These are phyloP conservation scores for Trifolium dubium DNA, from an alignment of 306 rosid species.

Conservation along the genomic window DNA sequence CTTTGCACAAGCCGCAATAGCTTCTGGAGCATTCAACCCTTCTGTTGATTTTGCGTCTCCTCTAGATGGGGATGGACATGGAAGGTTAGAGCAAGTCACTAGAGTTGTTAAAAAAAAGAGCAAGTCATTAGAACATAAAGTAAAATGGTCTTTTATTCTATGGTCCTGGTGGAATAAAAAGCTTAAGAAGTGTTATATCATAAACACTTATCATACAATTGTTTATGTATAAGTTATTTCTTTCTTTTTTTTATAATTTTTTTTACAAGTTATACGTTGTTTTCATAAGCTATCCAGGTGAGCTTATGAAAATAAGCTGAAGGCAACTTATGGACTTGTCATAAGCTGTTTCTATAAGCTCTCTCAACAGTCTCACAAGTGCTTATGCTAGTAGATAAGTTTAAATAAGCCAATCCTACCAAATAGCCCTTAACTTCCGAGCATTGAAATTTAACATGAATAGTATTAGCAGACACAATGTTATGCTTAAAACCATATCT, in stretches of 20 bases:
- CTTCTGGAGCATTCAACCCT: conserved; percentile 94
- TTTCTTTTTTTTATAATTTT: neutral
- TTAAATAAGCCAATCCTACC: neutral
- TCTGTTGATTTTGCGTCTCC: conserved; percentile 93
- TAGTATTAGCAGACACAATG: neutral
- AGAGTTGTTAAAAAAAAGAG: neutral
- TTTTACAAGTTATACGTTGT: neutral
- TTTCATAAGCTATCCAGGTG: neutral
- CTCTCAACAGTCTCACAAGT: neutral
- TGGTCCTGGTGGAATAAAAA: neutral
- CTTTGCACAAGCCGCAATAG: conserved; percentile 96
- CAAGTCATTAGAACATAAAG: conserved; percentile 3
- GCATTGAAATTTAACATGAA: conserved; percentile 26
- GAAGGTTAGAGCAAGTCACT: conserved; percentile 63
- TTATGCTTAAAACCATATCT: conserved; percentile 28
- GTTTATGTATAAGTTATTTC: neutral
- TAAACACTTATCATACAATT: neutral
- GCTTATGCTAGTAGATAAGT: neutral
- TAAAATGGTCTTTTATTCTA: conserved; percentile 19
- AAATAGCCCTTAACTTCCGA: neutral
- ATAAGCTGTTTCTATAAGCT: neutral
- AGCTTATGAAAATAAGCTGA: neutral
- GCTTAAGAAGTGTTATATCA: neutral
- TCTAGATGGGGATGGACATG: conserved; percentile 98
- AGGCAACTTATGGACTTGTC: neutral